Evolutionary conservation across 768 basidiomycete species (phyloP).

Genomic region (Psilocybe subaeruginosa): DNA sequence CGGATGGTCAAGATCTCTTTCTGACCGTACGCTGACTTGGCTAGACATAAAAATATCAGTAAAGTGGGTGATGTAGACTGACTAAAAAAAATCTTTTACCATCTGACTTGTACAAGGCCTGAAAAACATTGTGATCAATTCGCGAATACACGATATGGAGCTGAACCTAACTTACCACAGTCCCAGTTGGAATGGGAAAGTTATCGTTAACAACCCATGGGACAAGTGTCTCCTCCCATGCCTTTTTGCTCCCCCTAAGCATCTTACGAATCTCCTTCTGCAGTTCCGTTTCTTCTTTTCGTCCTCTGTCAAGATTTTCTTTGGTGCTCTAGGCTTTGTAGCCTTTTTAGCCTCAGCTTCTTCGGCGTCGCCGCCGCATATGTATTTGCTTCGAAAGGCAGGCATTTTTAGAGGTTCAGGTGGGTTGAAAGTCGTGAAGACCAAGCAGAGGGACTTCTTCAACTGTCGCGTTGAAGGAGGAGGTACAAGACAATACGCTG

Average conservation of each 20-base stretch:
- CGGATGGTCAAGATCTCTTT: conserved; percentile 1
- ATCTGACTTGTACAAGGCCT: conserved; percentile 7
- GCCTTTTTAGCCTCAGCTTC: background rate
- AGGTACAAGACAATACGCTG: no score
- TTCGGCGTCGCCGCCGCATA: background rate
- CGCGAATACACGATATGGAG: background rate
- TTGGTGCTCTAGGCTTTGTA: background rate
- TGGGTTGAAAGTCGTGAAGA: no score
- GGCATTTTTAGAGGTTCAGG: background rate
- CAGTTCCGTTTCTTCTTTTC: background rate
- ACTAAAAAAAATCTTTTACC: background rate
- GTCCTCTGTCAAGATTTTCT: background rate
- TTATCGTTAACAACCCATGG: background rate
- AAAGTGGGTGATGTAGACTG: no score
- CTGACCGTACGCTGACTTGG: background rate
- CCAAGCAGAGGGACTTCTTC: no score
- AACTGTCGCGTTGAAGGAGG: no score
- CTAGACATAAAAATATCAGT: background rate
- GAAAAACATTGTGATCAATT: background rate
- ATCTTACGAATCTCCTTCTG: background rate
- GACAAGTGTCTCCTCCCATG: conserved; percentile 4
- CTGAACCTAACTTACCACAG: conserved; percentile 1
- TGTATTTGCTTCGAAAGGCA: background rate
- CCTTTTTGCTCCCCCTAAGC: background rate
- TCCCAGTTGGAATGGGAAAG: background rate